Conservation (phyloP, 192 early-diverging fungal species). For the Rhizophagus sp. region DNA sequence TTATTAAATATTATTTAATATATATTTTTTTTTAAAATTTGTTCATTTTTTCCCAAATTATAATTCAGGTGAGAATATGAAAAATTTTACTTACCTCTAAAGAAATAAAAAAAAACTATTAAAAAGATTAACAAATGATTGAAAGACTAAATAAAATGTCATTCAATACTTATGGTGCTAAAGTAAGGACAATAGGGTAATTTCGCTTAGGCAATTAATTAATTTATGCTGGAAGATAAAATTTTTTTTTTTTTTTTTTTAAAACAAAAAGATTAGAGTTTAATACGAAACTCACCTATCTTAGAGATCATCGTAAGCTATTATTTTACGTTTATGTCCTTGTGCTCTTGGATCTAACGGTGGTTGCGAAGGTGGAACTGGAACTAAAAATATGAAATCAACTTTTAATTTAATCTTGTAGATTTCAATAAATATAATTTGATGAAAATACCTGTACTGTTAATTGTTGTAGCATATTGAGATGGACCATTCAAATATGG, state of each 20-base stretch:
- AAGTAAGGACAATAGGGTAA: no score
- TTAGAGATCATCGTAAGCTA: constrained; percentile 29
- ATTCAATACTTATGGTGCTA: no score
- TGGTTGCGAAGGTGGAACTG: neutral
- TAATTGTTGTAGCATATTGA: no score
- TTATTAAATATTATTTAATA: neutral
- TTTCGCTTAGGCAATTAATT: no score
- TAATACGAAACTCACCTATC: neutral
- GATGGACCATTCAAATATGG: neutral
- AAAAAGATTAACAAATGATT: neutral
- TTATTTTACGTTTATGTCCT: constrained; percentile 21
- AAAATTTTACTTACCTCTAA: neutral
- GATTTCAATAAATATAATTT: neutral
- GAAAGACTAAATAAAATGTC: neutral
- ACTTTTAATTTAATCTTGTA: neutral
- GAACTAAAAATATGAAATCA: neutral
- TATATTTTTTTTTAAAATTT: neutral
- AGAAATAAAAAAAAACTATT: no score
- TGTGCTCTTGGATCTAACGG: constrained; percentile 14
- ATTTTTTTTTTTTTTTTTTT: no score
- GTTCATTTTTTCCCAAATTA: neutral
- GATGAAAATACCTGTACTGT: neutral
- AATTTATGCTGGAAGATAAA: no score
- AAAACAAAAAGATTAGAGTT: no score
- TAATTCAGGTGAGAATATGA: neutral